phyloP scores from a whole-genome alignment of 1,284 basidiomycete species.

The Microbotryum violaceum region DNA sequence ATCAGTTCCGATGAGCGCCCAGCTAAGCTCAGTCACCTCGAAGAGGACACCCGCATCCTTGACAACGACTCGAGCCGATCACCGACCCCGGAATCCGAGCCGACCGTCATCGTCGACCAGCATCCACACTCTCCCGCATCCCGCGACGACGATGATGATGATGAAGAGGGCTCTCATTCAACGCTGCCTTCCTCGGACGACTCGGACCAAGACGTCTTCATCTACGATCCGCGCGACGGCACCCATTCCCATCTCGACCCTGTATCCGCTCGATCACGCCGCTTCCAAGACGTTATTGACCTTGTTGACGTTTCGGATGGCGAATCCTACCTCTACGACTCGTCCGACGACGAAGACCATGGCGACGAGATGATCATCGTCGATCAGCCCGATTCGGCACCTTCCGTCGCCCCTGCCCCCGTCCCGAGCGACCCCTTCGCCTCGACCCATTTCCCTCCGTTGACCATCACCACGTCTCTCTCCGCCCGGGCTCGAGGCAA shows the following conservation, averaged over 20 bases:
- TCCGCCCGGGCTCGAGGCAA: too few species aligned
- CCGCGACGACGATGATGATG: not conserved
- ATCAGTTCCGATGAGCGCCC: slow-evolving; percentile 8
- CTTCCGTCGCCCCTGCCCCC: not conserved
- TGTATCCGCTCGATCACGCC: too few species aligned
- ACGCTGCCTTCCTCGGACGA: not conserved
- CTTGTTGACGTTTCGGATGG: not conserved
- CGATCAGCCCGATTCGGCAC: not conserved
- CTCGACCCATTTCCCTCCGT: not conserved
- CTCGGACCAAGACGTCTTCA: too few species aligned
- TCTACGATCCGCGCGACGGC: too few species aligned
- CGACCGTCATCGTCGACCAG: not conserved
- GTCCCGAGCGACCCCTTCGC: not conserved
- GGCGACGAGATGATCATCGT: not conserved
- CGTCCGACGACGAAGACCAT: not conserved
- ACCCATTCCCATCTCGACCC: too few species aligned
- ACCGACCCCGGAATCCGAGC: not conserved
- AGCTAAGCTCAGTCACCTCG: not conserved
- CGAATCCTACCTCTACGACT: not conserved
- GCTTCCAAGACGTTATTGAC: too few species aligned
- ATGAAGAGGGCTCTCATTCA: not conserved
- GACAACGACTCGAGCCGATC: slow-evolving; percentile 1
- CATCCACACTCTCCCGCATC: not conserved
- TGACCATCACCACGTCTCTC: too few species aligned
- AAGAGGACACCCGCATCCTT: not conserved